Evolutionary conservation across 2,329 filamentous ascomycete genomes (phyloP).

Genomic region (Samsoniella hepiali): DNA sequence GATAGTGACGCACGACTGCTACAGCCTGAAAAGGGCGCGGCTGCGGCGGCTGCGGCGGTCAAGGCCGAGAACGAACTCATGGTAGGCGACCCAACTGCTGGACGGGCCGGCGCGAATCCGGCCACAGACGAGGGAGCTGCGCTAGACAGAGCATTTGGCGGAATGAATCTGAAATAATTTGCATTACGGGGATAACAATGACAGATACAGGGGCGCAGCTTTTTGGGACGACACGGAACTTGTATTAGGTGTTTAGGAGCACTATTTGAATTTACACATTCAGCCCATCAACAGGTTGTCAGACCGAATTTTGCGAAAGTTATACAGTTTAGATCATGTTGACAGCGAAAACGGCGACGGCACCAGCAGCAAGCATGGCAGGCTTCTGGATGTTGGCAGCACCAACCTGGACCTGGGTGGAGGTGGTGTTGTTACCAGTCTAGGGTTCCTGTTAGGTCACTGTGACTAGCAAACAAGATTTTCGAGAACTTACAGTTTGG

Average conservation of each 20-base stretch:
- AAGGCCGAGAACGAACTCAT: conserved; percentile 17
- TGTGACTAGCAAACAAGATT: background rate
- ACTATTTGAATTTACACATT: conserved; percentile 11
- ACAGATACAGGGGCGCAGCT: background rate
- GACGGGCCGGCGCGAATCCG: conserved; percentile 34
- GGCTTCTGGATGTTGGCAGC: conserved; percentile 16
- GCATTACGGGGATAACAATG: background rate
- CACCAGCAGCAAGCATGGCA: conserved; percentile 9
- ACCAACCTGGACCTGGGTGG: conserved; percentile 9
- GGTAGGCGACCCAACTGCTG: conserved; percentile 1
- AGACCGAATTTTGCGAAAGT: background rate
- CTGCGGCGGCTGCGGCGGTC: conserved; percentile 28
- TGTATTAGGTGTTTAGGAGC: conserved; percentile 17
- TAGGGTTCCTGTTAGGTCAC: background rate
- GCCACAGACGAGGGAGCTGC: conserved; percentile 51
- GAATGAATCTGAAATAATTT: conserved; percentile 36
- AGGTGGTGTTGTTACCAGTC: conserved; percentile 6
- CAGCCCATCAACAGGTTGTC: background rate
- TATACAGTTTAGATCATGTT: conserved; percentile 22
- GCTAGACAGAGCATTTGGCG: conserved; percentile 56
- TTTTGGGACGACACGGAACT: background rate
- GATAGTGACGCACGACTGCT: conserved; percentile 69
- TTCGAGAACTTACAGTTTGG: conserved; percentile 11
- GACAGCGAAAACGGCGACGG: conserved; percentile 15
- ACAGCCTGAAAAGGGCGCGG: conserved; percentile 57